phyloP scores from a whole-genome alignment of 139 green algal species.

The Picochlorum sp. region DNA sequence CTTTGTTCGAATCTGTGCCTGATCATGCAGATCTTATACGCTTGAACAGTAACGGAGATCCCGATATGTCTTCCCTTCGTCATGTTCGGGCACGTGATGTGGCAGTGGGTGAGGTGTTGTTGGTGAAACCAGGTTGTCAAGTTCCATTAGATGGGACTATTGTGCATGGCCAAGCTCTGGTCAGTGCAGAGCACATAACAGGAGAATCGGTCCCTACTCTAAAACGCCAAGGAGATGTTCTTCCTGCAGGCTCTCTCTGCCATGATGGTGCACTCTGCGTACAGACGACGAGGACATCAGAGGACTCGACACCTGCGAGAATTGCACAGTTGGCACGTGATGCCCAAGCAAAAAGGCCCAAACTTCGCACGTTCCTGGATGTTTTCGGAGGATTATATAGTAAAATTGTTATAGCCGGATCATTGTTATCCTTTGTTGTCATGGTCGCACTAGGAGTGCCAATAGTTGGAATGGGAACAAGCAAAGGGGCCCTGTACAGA shows the following conservation, averaged over 20 bases:
- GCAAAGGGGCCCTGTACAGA: constrained; percentile 64
- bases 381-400: constrained; percentile 54
- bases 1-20: constrained; percentile 53
- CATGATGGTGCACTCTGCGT: constrained; percentile 70
- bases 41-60: constrained; percentile 18
- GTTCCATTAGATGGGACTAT: constrained; percentile 73
- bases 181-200: constrained; percentile 69
- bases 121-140: constrained; percentile 67
- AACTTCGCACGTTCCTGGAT: constrained; percentile 56
- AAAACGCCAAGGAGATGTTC: constrained; percentile 11
- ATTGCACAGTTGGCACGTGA: constrained; percentile 65
- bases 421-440: constrained; percentile 8
- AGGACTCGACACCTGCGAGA: constrained; percentile 66
- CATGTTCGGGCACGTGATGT: constrained; percentile 33
- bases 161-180: constrained; percentile 51
- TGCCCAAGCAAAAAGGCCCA: constrained; percentile 54
- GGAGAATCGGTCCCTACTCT: constrained; percentile 46
- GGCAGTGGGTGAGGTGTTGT: constrained; percentile 42
- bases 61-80: constrained; percentile 13
- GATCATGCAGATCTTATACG: constrained; percentile 43
- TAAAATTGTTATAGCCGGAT: constrained; percentile 51
- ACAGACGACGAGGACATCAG: constrained; percentile 24
- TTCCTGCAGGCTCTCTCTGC: constrained; percentile 38
- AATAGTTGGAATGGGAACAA: constrained; percentile 19
- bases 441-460: constrained; percentile 28